phyloP scores from a whole-genome alignment of 2,329 filamentous ascomycete genomes.

The Cercospora sesami region DNA sequence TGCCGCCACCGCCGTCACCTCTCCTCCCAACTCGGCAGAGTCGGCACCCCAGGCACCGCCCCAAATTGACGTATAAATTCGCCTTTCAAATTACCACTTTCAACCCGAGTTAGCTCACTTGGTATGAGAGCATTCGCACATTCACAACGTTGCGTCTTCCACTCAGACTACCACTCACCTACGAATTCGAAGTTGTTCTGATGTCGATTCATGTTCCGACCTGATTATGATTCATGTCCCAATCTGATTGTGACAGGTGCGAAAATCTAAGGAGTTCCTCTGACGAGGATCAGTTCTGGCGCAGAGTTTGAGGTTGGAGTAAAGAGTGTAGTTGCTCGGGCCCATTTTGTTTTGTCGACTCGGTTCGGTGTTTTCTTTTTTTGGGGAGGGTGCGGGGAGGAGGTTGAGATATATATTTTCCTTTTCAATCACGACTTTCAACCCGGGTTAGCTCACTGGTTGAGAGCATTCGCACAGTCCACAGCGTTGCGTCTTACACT shows the following conservation, averaged over 20 bases:
- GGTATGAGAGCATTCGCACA: not conserved
- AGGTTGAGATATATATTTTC: not conserved
- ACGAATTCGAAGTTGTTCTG: not conserved
- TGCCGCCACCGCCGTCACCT: not conserved
- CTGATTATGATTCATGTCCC: not conserved
- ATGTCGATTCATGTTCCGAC: not conserved
- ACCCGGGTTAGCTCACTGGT: not conserved
- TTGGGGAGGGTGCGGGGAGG: not conserved
- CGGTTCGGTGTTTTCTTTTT: too few relatives aligned
- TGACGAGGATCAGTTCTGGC: not conserved
- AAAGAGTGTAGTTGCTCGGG: not conserved
- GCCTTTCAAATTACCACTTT: not conserved
- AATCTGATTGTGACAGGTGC: not conserved
- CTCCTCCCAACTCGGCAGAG: not conserved
- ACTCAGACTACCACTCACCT: not conserved
- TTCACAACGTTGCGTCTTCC: not conserved
- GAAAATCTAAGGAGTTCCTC: not conserved
- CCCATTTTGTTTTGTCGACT: not conserved
- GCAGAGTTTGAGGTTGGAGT: not conserved
- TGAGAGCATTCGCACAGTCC: not conserved
- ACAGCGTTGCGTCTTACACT: not conserved
- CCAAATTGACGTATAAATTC: not conserved
- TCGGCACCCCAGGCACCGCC: not conserved
- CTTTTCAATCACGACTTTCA: not conserved
- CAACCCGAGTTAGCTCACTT: not conserved